These are phyloP conservation scores for Tolypocladium ovalisporum DNA, from an alignment of 2,329 filamentous ascomycete species.

Conservation along the genomic window DNA sequence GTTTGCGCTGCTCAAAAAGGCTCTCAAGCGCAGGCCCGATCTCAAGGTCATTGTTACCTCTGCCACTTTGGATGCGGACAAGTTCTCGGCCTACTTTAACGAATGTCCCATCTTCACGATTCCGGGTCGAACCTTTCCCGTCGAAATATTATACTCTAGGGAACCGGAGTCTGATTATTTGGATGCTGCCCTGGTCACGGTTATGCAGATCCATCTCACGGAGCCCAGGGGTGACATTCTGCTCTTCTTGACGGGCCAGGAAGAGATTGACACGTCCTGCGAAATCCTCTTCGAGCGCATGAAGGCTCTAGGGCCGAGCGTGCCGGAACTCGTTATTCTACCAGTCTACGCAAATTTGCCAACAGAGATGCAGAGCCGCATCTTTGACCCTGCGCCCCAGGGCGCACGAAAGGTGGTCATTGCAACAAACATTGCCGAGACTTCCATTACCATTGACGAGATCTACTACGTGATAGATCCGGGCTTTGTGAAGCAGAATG, in stretches of 20 bases:
- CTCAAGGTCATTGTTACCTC: constrained; percentile 95
- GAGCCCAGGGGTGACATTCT: constrained; percentile 90
- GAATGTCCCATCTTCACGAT: constrained; percentile 95
- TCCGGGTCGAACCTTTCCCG: constrained; percentile 86
- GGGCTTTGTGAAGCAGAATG: constrained; percentile 95
- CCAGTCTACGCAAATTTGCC: constrained; percentile 95
- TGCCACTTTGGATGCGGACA: constrained; percentile 91
- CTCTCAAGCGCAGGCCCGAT: constrained; percentile 72
- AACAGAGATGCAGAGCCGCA: constrained; percentile 83
- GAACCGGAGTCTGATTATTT: constrained; percentile 95
- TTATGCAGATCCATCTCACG: constrained; percentile 95
- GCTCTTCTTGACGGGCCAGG: constrained; percentile 93
- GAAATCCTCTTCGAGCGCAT: constrained; percentile 91
- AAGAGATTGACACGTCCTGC: constrained; percentile 92
- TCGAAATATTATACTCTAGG: constrained; percentile 89
- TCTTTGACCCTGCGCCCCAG: constrained; percentile 85
- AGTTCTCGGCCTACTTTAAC: constrained; percentile 95
- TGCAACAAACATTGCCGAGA: constrained; percentile 97
- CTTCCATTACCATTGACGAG: constrained; percentile 93
- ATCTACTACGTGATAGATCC: constrained; percentile 97
- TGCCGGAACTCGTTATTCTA: constrained; percentile 84
- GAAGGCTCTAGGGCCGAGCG: constrained; percentile 83
- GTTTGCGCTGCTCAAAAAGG: constrained; percentile 90
- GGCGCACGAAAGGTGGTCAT: constrained; percentile 91
- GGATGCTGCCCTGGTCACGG: constrained; percentile 85